These are phyloP conservation scores for Xylariaceae sp. DNA, from an alignment of 2,329 filamentous ascomycete genomes.

Conservation along the genomic window DNA sequence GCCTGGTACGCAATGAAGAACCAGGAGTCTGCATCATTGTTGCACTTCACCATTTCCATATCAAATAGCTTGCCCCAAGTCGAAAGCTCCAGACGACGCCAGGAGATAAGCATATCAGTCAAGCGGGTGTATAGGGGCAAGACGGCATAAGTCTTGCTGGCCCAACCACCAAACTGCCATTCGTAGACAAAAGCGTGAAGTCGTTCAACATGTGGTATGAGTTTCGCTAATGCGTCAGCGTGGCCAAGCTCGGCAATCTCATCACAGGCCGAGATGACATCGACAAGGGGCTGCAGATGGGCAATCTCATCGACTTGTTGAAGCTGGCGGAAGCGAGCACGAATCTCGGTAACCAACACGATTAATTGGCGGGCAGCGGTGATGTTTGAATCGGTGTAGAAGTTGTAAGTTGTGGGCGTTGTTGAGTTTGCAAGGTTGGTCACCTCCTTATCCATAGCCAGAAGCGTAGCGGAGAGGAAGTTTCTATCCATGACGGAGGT, in stretches of 20 bases:
- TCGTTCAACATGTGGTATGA: constrained; percentile 82
- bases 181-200: constrained; percentile 81
- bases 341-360: constrained; percentile 61
- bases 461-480: constrained; percentile 61
- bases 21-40: constrained; percentile 79
- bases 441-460: constrained; percentile 60
- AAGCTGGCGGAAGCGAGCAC: constrained; percentile 67
- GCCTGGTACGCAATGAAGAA: constrained; percentile 96
- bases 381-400: constrained; percentile 79
- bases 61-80: constrained; percentile 90
- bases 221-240: constrained; percentile 76
- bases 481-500: constrained; percentile 42
- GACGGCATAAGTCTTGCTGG: constrained; percentile 71
- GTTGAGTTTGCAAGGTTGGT: constrained; percentile 39
- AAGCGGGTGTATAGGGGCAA: constrained; percentile 67
- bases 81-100: constrained; percentile 84
- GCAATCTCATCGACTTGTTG: constrained; percentile 60
- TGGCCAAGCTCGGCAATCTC: constrained; percentile 71
- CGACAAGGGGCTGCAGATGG: constrained; percentile 69
- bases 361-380: constrained; percentile 70
- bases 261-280: constrained; percentile 71
- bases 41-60: constrained; percentile 70
- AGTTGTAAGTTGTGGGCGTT: constrained; percentile 62
- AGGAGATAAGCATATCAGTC: constrained; percentile 75
- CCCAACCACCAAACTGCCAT: constrained; percentile 85